These are phyloP conservation scores for Eimeria sp. DNA, from an alignment of 169 alveolate species.

Conservation along the genomic window DNA sequence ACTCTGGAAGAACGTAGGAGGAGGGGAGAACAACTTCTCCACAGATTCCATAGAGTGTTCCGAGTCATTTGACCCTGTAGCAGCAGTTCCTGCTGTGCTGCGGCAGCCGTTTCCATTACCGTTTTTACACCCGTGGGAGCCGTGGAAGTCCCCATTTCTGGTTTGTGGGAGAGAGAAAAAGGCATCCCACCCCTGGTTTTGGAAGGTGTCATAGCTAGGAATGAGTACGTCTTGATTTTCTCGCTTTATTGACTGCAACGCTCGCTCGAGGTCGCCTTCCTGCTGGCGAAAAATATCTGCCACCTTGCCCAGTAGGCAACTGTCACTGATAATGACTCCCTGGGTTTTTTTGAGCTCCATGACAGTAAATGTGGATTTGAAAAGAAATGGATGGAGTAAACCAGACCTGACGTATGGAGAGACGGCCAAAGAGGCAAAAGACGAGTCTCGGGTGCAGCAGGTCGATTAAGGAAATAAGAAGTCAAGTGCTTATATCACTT, in stretches of 20 bases:
- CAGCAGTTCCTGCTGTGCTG: neutral
- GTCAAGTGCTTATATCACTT: neutral
- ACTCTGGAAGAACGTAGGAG: conserved; percentile 28
- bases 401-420: neutral
- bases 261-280: neutral
- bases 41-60: neutral
- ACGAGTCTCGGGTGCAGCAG: neutral
- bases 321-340: neutral
- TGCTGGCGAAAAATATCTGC: neutral
- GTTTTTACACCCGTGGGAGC: neutral
- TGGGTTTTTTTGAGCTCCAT: neutral
- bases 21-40: neutral
- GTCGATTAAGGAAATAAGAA: neutral
- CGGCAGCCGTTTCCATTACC: neutral
- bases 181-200: conserved; percentile 56
- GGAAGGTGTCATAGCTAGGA: conserved; percentile 16
- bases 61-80: neutral
- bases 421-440: neutral
- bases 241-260: neutral
- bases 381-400: neutral
- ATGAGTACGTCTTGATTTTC: conserved; percentile 2
- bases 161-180: neutral
- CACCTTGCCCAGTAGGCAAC: neutral
- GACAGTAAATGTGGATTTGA: neutral
- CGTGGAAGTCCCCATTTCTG: neutral